Evolutionary conservation across 257 asterid species (phyloP), one percentile per base, ranked within the genome.

Genomic region (Scutellaria minor): DNA sequence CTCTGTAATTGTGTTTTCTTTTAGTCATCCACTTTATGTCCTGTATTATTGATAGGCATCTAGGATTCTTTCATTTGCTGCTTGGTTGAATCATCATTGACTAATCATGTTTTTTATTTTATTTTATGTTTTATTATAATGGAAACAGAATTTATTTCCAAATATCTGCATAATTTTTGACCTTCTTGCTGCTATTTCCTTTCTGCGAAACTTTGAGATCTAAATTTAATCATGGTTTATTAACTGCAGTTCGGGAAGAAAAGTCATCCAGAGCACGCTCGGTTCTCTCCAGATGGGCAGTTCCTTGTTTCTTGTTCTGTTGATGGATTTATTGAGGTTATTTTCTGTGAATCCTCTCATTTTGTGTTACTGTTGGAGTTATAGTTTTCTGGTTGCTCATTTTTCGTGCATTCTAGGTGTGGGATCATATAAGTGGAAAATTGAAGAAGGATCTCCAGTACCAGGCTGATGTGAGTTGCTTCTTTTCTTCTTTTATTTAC

Each of bases 241-340:
- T 72, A 64, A 5, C 79, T 84, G 88, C 90, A 94, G 99, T 94
- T 94, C 73, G 99, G 96, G 78, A 91, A 92, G 88, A 91, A 87
- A 73, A 88, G 92, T 75, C 97, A 94, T 72, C 97, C 99, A 5
- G 97, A 94, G 80, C 78, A 88, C 78, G 85, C 95, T 80, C 85
- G 90, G 66, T 94, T 94, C 82, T 91, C 99, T 71, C 99, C 98
- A n/a, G 99, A 94, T 73, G 99, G 99, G 22, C 99, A 94, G 68
- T 94, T 91, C 79, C 99, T 91, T 61, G 97, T 91, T 84, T 94
- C 99, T 71, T 85, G 96, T 81, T 86, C 99, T 52, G 95, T 94
- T 37, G 97, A 94, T 85, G 98, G 98, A 77, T 91, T 94, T 79
- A 82, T 94, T 75, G 97, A 94, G 97, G 97, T 92, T 52, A 62